A percentile compares a stretch with the other conserved stretches of the same genome.
Conservation (phyloP, 768 basidiomycete genomes). For the Naganishia friedmannii region DNA sequence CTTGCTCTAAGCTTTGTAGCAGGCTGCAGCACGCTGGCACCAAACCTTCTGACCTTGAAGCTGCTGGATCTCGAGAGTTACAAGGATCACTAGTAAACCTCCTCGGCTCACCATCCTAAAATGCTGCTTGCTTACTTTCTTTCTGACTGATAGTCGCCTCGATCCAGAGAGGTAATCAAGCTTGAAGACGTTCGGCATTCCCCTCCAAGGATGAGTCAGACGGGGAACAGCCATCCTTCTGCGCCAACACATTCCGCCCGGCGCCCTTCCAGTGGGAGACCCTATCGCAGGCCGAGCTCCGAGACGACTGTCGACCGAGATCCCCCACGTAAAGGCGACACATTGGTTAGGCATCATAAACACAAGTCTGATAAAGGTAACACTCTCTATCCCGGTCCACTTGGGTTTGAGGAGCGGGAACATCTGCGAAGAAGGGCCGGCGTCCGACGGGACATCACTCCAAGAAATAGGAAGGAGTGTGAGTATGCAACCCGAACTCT, state of each 20-base stretch:
- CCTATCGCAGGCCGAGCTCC: neutral
- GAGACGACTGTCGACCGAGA: neutral
- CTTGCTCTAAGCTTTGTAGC: neutral
- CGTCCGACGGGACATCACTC: slow-evolving; percentile 1
- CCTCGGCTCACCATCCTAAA: neutral
- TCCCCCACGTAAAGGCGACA: neutral
- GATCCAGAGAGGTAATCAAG: neutral
- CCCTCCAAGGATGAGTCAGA: neutral
- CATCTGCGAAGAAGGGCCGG: neutral
- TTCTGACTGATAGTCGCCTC: neutral
- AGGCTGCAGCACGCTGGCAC: neutral
- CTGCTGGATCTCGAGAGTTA: neutral
- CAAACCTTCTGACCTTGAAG: neutral
- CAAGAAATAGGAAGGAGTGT: neutral
- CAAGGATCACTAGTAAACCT: neutral
- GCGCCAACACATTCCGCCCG: neutral
- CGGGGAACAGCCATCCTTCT: neutral
- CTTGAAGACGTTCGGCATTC: neutral
- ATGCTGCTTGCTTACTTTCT: neutral
- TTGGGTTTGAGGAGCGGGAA: slow-evolving; percentile 7
- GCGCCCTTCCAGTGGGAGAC: neutral
- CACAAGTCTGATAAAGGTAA: neutral
- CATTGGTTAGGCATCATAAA: neutral
- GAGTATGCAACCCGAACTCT: neutral
- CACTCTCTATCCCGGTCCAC: slow-evolving; percentile 2